Conservation (phyloP, 192 early-diverging fungal genomes). For the Allomyces macrogynus region DNA sequence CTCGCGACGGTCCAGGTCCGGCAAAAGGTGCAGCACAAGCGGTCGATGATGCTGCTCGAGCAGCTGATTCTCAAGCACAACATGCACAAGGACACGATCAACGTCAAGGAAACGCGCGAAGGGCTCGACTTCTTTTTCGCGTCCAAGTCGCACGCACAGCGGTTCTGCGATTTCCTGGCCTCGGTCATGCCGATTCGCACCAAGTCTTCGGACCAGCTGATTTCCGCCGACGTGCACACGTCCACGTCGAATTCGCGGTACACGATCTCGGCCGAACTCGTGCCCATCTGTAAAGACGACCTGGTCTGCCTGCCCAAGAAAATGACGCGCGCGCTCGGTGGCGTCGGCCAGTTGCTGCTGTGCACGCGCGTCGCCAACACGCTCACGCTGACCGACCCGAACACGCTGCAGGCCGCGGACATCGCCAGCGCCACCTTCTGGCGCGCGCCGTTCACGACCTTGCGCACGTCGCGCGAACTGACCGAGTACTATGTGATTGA, state of each 20-base stretch:
- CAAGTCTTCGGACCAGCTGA: slow-evolving; percentile 84
- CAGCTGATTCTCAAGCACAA: slow-evolving; percentile 97
- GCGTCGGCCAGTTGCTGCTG: slow-evolving; percentile 63
- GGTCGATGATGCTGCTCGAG: slow-evolving; percentile 93
- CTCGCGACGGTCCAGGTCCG: slow-evolving; percentile 91
- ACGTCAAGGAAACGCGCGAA: slow-evolving; percentile 90
- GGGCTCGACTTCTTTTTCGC: slow-evolving; percentile 94
- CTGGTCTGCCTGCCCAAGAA: slow-evolving; percentile 68
- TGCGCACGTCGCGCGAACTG: slow-evolving; percentile 60
- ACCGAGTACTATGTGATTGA: slow-evolving; percentile 92
- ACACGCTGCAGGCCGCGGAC: slow-evolving; percentile 55
- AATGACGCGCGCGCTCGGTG: slow-evolving; percentile 60
- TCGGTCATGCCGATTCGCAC: slow-evolving; percentile 67
- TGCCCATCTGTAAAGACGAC: slow-evolving; percentile 94
- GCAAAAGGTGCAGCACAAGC: slow-evolving; percentile 93
- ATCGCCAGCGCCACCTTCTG: slow-evolving; percentile 60
- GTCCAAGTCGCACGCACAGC: slow-evolving; percentile 67
- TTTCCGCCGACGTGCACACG: slow-evolving; percentile 84
- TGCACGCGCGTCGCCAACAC: slow-evolving; percentile 72
- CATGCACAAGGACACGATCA: slow-evolving; percentile 89
- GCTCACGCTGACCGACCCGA: slow-evolving; percentile 68
- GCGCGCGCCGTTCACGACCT: slow-evolving; percentile 54
- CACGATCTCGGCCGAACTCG: slow-evolving; percentile 84
- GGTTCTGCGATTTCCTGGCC: slow-evolving; percentile 86
- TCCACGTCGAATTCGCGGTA: slow-evolving; percentile 89